Conservation (phyloP, 169 alveolate genomes). For the Plasmodium vivax region DNA sequence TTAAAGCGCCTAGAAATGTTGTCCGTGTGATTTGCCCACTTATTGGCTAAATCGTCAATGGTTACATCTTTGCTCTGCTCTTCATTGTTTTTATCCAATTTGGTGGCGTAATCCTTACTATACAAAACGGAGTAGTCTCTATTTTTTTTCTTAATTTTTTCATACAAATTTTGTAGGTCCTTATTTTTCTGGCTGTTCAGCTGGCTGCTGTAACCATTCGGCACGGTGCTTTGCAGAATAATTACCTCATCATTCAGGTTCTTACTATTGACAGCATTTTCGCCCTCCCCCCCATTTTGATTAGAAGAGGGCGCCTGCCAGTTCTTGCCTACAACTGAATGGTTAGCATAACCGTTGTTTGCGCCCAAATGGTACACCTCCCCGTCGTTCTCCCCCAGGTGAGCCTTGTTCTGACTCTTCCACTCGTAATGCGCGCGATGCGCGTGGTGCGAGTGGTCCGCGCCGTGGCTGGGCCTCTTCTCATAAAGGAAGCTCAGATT, state of each 20-base stretch:
- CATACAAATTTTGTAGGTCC: slow-evolving; percentile 30
- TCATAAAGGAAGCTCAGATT: neutral
- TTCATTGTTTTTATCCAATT: neutral
- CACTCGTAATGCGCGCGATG: neutral
- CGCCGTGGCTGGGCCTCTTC: neutral
- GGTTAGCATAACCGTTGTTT: neutral
- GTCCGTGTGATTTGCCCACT: neutral
- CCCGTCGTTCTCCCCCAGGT: neutral
- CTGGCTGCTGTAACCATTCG: neutral
- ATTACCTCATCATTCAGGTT: neutral
- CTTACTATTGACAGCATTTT: neutral
- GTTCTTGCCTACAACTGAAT: neutral
- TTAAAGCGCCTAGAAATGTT: neutral
- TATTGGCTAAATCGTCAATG: neutral
- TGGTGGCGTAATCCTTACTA: neutral
- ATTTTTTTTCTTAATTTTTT: slow-evolving; percentile 26
- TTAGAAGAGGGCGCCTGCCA: neutral
- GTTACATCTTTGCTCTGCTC: neutral
- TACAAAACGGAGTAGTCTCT: neutral
- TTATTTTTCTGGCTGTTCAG: neutral
- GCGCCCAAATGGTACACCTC: neutral
- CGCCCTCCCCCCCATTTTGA: neutral
- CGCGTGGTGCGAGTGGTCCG: neutral
- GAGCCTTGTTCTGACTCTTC: neutral
- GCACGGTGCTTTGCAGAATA: neutral